Conservation (phyloP, 345 rosid genomes). For the Mallotus nudiflorus region DNA sequence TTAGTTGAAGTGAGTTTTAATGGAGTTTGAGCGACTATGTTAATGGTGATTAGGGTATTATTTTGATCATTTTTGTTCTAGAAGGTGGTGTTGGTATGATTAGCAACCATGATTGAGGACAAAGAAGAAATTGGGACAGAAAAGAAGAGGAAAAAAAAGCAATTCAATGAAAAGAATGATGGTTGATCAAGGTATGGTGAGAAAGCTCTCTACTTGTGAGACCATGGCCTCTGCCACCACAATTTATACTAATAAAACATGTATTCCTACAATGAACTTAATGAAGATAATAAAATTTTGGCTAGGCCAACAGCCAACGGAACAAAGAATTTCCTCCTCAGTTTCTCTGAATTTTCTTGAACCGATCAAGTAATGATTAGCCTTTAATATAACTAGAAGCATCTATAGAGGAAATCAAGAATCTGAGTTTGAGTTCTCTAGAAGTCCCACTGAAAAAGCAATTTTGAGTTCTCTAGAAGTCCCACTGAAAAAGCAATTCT, state of each 20-base stretch:
- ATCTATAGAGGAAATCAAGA: slow-evolving; percentile 35
- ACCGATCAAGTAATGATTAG: slow-evolving; percentile 52
- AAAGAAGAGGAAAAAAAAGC: no score
- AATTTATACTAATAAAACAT: slow-evolving; percentile 77
- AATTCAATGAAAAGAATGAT: slow-evolving; percentile 86
- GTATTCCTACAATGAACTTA: slow-evolving; percentile 67
- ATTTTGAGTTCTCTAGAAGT: no score
- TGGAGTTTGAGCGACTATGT: no score
- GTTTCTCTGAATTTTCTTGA: slow-evolving; percentile 39
- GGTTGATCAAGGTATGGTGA: slow-evolving; percentile 80
- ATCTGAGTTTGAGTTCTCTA: slow-evolving; percentile 49
- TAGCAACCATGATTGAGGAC: no score
- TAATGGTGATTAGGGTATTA: no score
- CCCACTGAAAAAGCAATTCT: slow-evolving; percentile 80
- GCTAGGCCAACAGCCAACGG: slow-evolving; percentile 46
- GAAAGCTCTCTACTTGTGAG: slow-evolving; percentile 77
- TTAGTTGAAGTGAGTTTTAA: no score
- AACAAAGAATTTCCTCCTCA: slow-evolving; percentile 12
- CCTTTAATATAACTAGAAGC: slow-evolving; percentile 65
- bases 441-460: slow-evolving; percentile 79
- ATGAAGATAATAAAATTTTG: slow-evolving; percentile 70
- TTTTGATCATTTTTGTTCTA: no score
- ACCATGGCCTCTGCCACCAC: slow-evolving; percentile 86
- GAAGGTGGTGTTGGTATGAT: no score
- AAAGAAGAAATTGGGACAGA: no score